phyloP scores from a whole-genome alignment of 169 alveolate species.

The Plasmodium sp. region DNA sequence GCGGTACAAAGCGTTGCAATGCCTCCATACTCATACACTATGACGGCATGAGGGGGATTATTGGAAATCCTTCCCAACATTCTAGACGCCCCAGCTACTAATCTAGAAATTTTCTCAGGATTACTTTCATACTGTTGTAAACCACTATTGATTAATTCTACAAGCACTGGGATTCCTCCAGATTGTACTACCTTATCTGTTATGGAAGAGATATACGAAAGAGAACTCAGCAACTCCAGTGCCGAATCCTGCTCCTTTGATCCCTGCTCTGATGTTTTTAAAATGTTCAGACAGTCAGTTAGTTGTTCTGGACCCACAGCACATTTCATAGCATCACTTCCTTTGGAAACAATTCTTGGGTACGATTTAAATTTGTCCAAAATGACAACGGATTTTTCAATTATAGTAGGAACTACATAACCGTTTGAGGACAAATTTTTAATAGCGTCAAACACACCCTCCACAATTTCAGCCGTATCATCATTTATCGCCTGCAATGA shows the following conservation, averaged over 20 bases:
- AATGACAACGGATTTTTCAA: slow-evolving; percentile 71
- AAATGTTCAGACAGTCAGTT: slow-evolving; percentile 87
- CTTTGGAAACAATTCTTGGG: slow-evolving; percentile 83
- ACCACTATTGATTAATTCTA: slow-evolving; percentile 90
- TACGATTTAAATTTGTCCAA: slow-evolving; percentile 83
- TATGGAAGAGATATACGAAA: slow-evolving; percentile 92
- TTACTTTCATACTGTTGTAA: slow-evolving; percentile 85
- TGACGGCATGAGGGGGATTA: slow-evolving; percentile 89
- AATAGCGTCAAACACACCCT: slow-evolving; percentile 46
- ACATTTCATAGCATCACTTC: slow-evolving; percentile 91
- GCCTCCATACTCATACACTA: slow-evolving; percentile 89
- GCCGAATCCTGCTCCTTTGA: slow-evolving; percentile 92
- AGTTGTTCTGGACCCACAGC: slow-evolving; percentile 91
- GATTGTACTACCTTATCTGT: slow-evolving; percentile 92
- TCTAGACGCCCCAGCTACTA: slow-evolving; percentile 90
- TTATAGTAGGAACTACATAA: slow-evolving; percentile 57
- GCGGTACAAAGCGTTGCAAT: slow-evolving; percentile 91
- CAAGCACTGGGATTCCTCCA: slow-evolving; percentile 91
- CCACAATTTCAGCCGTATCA: slow-evolving; percentile 68
- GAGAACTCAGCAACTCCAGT: slow-evolving; percentile 89
- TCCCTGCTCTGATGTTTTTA: slow-evolving; percentile 88
- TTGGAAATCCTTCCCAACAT: slow-evolving; percentile 90
- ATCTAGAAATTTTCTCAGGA: slow-evolving; percentile 85
- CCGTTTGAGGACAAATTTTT: slow-evolving; percentile 72
- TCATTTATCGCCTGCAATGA: slow-evolving; percentile 56